Conservation (phyloP, 805 yeast genomes). For the Metschnikowia cerradonensis region DNA sequence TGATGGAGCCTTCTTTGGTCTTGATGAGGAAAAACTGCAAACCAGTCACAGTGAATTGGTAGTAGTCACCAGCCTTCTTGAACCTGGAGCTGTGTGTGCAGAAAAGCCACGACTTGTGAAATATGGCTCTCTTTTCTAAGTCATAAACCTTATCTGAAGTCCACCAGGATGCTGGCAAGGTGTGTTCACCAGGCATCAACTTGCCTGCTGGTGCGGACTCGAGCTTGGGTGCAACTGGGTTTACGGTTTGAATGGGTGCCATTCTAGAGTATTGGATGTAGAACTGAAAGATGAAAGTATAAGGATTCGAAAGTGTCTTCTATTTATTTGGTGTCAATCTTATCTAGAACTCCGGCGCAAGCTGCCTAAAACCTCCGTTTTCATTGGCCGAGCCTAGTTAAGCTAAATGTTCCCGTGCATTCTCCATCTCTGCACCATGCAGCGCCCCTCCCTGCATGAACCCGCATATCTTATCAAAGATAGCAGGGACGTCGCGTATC, state of each 20-base stretch:
- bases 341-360: not conserved
- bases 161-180: conserved; percentile 68
- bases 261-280: not conserved
- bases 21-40: conserved; percentile 54
- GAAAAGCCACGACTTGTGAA: conserved; percentile 54
- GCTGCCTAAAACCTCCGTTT: not conserved
- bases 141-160: conserved; percentile 55
- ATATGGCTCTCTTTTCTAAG: conserved; percentile 54
- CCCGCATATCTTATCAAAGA: conserved; percentile 1
- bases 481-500: not conserved
- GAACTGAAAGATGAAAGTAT: not conserved
- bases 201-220: conserved; percentile 8
- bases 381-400: not conserved
- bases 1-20: conserved; percentile 47
- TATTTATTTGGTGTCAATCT: not conserved
- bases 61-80: conserved; percentile 56
- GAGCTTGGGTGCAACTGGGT: not conserved
- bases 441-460: not conserved
- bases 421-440: not conserved
- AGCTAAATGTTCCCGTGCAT: conserved; percentile 1
- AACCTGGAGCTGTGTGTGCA: conserved; percentile 51
- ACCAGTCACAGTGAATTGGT: conserved; percentile 47
- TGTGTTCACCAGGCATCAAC: conserved; percentile 33
- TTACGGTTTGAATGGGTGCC: conserved; percentile 5
- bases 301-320: not conserved